phyloP scores from a whole-genome alignment of 208 protist genomes.

The Crithidia acanthocephali region DNA sequence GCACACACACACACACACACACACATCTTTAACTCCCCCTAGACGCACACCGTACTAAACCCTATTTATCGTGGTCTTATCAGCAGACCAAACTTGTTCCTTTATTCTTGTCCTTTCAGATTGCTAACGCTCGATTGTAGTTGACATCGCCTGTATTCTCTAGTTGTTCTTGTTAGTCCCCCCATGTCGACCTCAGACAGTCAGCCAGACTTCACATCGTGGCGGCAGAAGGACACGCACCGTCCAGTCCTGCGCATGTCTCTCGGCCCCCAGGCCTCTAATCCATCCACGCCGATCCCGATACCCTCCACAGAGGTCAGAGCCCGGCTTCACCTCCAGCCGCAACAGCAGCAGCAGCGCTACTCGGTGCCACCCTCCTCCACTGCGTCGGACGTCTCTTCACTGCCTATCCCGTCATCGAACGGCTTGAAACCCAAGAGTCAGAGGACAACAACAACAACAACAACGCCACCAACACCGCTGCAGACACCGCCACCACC shows the following conservation, averaged over 20 bases:
- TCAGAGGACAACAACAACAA: not conserved
- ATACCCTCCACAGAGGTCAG: too few species aligned
- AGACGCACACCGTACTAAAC: too few species aligned
- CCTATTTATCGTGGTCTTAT: too few species aligned
- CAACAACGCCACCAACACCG: too few species aligned
- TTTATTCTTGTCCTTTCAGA: too few species aligned
- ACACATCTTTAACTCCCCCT: too few species aligned
- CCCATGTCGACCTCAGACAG: slow-evolving; percentile 9
- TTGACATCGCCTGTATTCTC: not conserved
- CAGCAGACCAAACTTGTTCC: too few species aligned
- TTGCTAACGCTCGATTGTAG: too few species aligned
- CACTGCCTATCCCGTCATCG: not conserved
- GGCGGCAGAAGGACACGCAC: not conserved
- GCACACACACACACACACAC: too few species aligned
- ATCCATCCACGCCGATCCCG: not conserved
- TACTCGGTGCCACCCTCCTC: not conserved
- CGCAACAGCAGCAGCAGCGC: too few species aligned
- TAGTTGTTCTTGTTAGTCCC: not conserved
- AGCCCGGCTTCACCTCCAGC: too few species aligned
- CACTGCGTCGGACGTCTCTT: not conserved
- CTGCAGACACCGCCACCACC: too few species aligned
- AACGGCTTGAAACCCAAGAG: not conserved
- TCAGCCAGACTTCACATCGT: slow-evolving; percentile 4
- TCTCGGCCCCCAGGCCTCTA: not conserved
- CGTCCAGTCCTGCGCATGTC: slow-evolving; percentile 17